Percentiles rank a stretch among this genome's conserved stretches.
These are phyloP conservation scores for Suhomyces bribrorum DNA, from an alignment of 1,139 yeast genomes.

Conservation along the genomic window DNA sequence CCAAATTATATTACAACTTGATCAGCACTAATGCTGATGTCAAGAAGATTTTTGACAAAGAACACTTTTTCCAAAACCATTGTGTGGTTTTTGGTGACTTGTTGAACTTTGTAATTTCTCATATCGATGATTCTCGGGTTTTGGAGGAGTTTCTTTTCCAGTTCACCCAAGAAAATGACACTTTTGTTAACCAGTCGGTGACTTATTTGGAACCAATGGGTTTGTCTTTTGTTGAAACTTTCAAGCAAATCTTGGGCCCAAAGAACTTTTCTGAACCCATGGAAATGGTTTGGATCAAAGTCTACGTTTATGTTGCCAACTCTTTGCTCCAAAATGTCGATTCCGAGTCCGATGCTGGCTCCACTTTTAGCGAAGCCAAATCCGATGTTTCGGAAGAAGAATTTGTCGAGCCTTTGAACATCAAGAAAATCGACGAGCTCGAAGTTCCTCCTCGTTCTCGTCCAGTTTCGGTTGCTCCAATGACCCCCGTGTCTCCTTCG, in stretches of 20 bases:
- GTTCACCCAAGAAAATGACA: conserved; percentile 36
- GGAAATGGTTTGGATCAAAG: conserved; percentile 44
- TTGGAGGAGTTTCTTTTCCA: conserved; percentile 38
- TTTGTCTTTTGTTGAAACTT: conserved; percentile 38
- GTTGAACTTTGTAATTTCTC: conserved; percentile 34
- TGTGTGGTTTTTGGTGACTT: conserved; percentile 39
- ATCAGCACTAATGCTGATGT: conserved; percentile 33
- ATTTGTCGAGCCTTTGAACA: conserved; percentile 18
- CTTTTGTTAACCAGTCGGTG: conserved; percentile 27
- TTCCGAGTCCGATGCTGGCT: conserved; percentile 11
- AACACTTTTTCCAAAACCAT: conserved; percentile 31
- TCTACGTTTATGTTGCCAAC: conserved; percentile 44
- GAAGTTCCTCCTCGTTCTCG: conserved; percentile 10
- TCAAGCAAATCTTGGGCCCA: conserved; percentile 39
- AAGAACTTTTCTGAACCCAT: conserved; percentile 33
- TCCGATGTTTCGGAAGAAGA: conserved; percentile 14
- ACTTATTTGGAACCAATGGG: conserved; percentile 49
- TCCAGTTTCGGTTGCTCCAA: conserved; percentile 2
- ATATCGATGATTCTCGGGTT: conserved; percentile 30
- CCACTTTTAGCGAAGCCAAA: conserved; percentile 17
- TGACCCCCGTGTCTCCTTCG: conserved; percentile 4
- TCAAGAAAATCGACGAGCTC: conserved; percentile 5
- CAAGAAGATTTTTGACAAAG: conserved; percentile 26
- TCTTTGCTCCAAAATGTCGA: conserved; percentile 29
- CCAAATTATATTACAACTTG: conserved; percentile 37